Conservation (phyloP, 495 filamentous ascomycete species). For the Neurospora tetraspora region DNA sequence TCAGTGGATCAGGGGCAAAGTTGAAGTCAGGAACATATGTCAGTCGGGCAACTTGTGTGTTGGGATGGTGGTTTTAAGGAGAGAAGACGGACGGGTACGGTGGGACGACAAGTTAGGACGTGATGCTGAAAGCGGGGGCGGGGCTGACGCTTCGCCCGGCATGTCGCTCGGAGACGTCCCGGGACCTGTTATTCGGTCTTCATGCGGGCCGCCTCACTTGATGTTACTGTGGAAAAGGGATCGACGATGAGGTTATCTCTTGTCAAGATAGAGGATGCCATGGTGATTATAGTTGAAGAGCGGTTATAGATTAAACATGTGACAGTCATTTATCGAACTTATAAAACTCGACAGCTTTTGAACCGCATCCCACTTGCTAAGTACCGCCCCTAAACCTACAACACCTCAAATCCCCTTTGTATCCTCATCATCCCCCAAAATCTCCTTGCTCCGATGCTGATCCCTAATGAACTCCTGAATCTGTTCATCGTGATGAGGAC, state of each 20-base stretch:
- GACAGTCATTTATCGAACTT: background rate
- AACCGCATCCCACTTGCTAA: background rate
- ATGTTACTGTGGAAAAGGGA: background rate
- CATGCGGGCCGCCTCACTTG: background rate
- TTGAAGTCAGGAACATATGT: background rate
- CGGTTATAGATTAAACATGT: background rate
- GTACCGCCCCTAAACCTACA: background rate
- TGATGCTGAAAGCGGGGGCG: background rate
- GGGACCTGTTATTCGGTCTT: background rate
- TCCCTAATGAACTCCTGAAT: conserved; percentile 29
- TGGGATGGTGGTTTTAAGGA: background rate
- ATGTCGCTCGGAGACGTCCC: background rate
- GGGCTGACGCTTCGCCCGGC: background rate
- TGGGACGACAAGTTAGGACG: background rate
- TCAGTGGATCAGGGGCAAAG: background rate
- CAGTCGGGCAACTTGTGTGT: background rate
- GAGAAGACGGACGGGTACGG: background rate
- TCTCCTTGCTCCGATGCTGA: conserved; percentile 21
- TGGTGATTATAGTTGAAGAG: background rate
- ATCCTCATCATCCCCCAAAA: background rate
- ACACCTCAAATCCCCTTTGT: background rate
- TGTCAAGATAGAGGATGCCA: background rate
- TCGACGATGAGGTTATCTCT: background rate
- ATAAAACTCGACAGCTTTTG: background rate
- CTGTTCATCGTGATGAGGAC: conserved; percentile 21